Evolutionary conservation across 352 stramenopile genomes (phyloP).

Genomic region (Phytophthora constricta): DNA sequence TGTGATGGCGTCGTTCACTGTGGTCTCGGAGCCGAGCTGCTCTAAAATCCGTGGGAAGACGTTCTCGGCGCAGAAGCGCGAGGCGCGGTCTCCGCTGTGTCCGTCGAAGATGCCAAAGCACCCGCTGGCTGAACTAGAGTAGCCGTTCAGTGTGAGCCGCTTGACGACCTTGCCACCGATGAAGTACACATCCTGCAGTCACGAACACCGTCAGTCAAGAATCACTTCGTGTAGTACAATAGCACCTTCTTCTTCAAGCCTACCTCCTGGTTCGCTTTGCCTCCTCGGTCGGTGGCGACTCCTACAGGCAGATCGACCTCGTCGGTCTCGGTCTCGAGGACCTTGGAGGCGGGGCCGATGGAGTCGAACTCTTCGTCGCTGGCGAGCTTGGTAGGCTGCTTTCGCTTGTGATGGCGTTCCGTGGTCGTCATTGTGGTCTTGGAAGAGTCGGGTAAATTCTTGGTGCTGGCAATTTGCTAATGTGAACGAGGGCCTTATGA

Average conservation of each 20-base stretch:
- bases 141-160: conserved; percentile 83
- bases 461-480: neutral
- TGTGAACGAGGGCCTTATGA: conserved; percentile 1
- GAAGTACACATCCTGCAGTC: conserved; percentile 79
- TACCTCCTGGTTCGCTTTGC: conserved; percentile 81
- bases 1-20: conserved; percentile 62
- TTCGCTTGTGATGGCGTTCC: conserved; percentile 44
- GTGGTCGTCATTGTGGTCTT: too few species aligned
- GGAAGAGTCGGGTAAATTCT: too few species aligned
- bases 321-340: conserved; percentile 51
- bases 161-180: conserved; percentile 65
- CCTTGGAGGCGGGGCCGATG: conserved; percentile 32
- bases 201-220: neutral
- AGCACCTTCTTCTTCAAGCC: too few species aligned
- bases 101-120: conserved; percentile 89
- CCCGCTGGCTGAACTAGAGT: conserved; percentile 57
- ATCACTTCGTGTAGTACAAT: conserved; percentile 7
- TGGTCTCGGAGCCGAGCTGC: conserved; percentile 37
- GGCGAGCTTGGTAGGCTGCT: conserved; percentile 28
- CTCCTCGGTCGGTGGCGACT: conserved; percentile 72
- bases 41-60: conserved; percentile 76
- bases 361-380: conserved; percentile 18
- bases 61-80: conserved; percentile 78
- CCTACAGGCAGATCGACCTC: conserved; percentile 50
- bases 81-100: conserved; percentile 80